phyloP scores from a whole-genome alignment of 2,329 filamentous ascomycete species.

The Microdochium trichocladiopsis region DNA sequence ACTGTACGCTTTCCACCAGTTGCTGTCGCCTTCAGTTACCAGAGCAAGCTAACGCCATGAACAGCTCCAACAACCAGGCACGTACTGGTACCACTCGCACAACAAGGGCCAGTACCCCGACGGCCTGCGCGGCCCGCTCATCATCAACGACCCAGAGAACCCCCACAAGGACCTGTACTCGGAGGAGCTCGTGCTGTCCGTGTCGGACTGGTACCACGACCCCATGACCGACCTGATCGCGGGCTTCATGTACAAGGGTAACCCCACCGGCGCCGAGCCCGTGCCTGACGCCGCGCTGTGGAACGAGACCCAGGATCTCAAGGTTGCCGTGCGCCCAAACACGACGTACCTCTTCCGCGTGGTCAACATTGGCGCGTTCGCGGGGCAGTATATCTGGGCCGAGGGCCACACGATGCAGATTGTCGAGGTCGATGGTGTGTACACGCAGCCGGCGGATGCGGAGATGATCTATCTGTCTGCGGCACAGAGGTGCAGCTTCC shows the following conservation, averaged over 20 bases:
- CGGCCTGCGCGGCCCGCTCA: constrained; percentile 56
- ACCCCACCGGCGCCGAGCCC: constrained; percentile 54
- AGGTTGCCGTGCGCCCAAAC: constrained; percentile 52
- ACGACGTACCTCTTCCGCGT: constrained; percentile 69
- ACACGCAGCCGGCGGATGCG: constrained; percentile 52
- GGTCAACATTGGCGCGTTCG: constrained; percentile 68
- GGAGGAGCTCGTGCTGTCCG: constrained; percentile 55
- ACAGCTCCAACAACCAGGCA: constrained; percentile 51
- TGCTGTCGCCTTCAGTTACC: background rate
- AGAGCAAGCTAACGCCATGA: constrained; percentile 1
- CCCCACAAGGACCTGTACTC: constrained; percentile 62
- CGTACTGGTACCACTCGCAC: constrained; percentile 77
- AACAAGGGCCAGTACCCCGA: constrained; percentile 63
- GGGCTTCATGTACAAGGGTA: constrained; percentile 43
- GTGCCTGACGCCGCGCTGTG: constrained; percentile 63
- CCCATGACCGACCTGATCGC: constrained; percentile 39
- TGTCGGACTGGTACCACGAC: constrained; percentile 62
- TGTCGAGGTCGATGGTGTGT: constrained; percentile 68
- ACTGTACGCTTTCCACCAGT: constrained; percentile 32
- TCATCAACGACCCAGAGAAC: constrained; percentile 54
- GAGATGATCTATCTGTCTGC: constrained; percentile 59
- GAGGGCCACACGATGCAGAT: constrained; percentile 62
- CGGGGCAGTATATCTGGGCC: constrained; percentile 59
- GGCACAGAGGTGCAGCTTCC: constrained; percentile 59
- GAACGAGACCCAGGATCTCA: constrained; percentile 61